Conservation (phyloP, 2,329 filamentous ascomycete species). For the Dryadomyces sulphureus region DNA sequence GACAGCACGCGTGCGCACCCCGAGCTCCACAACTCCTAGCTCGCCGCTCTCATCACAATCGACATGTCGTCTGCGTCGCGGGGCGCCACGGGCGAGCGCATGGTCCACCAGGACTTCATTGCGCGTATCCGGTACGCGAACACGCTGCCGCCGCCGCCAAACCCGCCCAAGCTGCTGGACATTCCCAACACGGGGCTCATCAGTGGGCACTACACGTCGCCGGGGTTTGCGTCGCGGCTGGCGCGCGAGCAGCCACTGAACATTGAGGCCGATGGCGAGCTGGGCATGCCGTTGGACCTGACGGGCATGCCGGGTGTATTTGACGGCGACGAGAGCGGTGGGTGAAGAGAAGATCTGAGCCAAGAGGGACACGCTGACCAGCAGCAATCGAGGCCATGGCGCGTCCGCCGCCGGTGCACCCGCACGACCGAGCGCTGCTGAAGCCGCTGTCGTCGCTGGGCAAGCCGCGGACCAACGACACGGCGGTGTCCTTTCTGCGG, state of each 20-base stretch:
- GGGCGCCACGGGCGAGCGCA: slow-evolving; percentile 33
- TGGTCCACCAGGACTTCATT: slow-evolving; percentile 89
- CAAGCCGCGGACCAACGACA: slow-evolving; percentile 62
- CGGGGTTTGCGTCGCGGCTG: slow-evolving; percentile 77
- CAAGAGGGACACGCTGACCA: not conserved
- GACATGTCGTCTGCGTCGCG: slow-evolving; percentile 25
- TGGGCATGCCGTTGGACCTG: slow-evolving; percentile 93
- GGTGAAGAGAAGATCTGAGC: slow-evolving; percentile 13
- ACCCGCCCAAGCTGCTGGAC: slow-evolving; percentile 90
- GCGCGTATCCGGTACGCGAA: slow-evolving; percentile 92
- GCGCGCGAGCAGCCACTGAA: slow-evolving; percentile 87
- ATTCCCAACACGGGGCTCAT: slow-evolving; percentile 87
- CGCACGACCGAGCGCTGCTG: slow-evolving; percentile 71
- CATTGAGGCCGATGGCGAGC: slow-evolving; percentile 92
- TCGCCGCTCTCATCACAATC: too few relatives aligned
- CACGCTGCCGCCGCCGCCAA: slow-evolving; percentile 83
- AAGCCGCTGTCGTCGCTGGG: slow-evolving; percentile 72
- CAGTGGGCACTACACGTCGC: slow-evolving; percentile 76
- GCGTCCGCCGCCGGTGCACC: slow-evolving; percentile 56
- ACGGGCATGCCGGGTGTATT: slow-evolving; percentile 92
- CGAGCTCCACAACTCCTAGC: too few relatives aligned
- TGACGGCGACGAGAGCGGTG: slow-evolving; percentile 88
- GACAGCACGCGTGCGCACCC: too few relatives aligned
- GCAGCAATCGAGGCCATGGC: slow-evolving; percentile 70
- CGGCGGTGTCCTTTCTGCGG: slow-evolving; percentile 82